Percentiles rank a stretch among this genome's conserved stretches.
phyloP scores from a whole-genome alignment of 78 protist genomes.

The Goniomonas avonlea region DNA sequence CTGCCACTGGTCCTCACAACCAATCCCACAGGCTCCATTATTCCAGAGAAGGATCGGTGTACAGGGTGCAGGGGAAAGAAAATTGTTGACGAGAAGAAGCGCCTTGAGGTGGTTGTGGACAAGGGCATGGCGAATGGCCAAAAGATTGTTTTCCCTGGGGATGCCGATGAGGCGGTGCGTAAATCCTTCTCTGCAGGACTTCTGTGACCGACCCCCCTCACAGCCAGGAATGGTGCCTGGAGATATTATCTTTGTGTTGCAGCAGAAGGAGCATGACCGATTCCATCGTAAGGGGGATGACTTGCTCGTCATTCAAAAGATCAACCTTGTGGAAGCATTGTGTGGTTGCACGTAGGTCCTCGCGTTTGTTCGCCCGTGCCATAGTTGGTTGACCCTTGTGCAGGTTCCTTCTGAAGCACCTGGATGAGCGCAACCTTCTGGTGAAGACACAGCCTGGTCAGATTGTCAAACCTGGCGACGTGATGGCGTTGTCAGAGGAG shows the following conservation, averaged over 20 bases:
- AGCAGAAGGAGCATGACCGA: conserved; percentile 73
- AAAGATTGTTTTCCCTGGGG: conserved; percentile 79
- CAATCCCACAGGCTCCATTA: not conserved
- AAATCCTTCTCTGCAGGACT: no score
- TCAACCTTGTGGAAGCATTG: conserved; percentile 72
- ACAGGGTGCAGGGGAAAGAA: conserved; percentile 2
- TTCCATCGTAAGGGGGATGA: conserved; percentile 83
- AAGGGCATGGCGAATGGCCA: conserved; percentile 81
- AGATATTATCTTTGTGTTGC: conserved; percentile 79
- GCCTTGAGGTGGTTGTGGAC: conserved; percentile 83
- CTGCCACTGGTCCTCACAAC: no score
- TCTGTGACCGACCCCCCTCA: no score
- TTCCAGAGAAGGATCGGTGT: conserved; percentile 20
- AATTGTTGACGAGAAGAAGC: conserved; percentile 14
- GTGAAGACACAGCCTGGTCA: conserved; percentile 58
- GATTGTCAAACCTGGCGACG: conserved; percentile 69
- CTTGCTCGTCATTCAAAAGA: conserved; percentile 61
- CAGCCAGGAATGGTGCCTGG: conserved; percentile 82
- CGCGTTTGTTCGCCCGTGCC: no score
- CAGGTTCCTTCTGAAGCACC: conserved; percentile 66
- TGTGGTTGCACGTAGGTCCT: conserved; percentile 74
- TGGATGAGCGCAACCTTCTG: conserved; percentile 76
- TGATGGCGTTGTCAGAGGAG: conserved; percentile 72
- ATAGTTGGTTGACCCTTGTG: no score
- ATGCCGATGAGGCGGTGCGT: conserved; percentile 88